A percentile compares a stretch with the other conserved stretches of the same genome.
Conservation (phyloP, 805 yeast genomes). For the Kuraishia floccosa region DNA sequence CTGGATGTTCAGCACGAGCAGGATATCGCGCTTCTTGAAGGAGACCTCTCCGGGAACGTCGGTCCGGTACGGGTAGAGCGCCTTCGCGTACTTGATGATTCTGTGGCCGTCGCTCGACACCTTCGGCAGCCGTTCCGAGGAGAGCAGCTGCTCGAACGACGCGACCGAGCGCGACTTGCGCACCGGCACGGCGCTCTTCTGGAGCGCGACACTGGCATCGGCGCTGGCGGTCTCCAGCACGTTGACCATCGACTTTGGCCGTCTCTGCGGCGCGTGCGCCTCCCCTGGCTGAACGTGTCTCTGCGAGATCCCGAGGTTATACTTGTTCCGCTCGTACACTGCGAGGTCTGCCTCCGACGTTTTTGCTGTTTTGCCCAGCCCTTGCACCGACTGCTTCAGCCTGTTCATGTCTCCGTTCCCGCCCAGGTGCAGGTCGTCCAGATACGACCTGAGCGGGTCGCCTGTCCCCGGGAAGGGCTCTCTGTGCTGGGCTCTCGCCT, state of each 20-base stretch:
- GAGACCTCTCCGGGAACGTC: constrained; percentile 49
- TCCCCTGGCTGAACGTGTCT: neutral
- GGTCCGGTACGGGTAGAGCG: constrained; percentile 48
- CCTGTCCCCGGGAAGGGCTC: constrained; percentile 16
- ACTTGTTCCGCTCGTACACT: too few relatives aligned
- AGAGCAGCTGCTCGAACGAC: constrained; percentile 9
- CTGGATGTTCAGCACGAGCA: constrained; percentile 43
- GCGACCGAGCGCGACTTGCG: constrained; percentile 18
- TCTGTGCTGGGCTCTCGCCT: neutral
- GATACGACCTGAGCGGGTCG: constrained; percentile 45
- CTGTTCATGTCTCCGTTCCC: constrained; percentile 29
- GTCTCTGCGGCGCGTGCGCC: neutral
- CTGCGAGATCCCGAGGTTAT: too few relatives aligned
- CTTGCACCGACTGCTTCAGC: constrained; percentile 20
- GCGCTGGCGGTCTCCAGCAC: neutral
- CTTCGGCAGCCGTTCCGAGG: constrained; percentile 27
- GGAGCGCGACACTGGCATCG: constrained; percentile 2
- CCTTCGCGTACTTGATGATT: constrained; percentile 39
- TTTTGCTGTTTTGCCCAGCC: neutral
- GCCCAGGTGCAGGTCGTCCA: constrained; percentile 29
- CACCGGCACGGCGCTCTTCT: constrained; percentile 8
- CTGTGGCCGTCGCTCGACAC: constrained; percentile 41
- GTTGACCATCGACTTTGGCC: neutral
- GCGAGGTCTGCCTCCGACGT: neutral
- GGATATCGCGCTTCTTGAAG: constrained; percentile 45